These are phyloP conservation scores for Phytophthora sansomeana DNA, from an alignment of 352 stramenopile genomes.

Conservation along the genomic window DNA sequence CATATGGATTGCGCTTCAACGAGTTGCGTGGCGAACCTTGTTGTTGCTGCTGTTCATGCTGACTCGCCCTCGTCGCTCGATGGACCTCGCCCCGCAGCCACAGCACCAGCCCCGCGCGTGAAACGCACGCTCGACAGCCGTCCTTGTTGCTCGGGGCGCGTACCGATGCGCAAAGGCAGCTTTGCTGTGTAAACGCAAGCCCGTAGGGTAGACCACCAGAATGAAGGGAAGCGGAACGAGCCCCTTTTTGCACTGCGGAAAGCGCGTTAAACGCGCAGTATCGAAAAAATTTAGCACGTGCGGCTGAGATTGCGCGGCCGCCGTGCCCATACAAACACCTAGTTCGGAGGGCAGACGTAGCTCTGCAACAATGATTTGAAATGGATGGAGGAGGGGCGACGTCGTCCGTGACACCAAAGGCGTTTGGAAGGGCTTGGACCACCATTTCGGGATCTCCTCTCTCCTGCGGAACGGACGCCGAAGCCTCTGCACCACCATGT, in stretches of 20 bases:
- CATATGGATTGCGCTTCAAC: constrained; percentile 35
- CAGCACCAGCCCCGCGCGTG: not conserved
- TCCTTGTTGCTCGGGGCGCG: constrained; percentile 6
- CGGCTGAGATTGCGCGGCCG: constrained; percentile 36
- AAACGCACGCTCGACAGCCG: constrained; percentile 14
- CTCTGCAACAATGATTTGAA: not conserved
- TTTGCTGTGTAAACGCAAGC: not conserved
- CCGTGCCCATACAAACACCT: constrained; percentile 1
- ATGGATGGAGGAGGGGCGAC: constrained; percentile 27
- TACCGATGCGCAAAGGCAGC: constrained; percentile 9
- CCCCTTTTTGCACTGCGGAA: constrained; percentile 13
- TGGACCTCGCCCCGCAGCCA: constrained; percentile 10
- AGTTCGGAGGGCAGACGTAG: constrained; percentile 26
- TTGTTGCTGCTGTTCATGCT: constrained; percentile 1
- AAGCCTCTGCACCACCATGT: constrained; percentile 46
- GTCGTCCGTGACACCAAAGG: not conserved
- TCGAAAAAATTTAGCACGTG: too few species aligned
- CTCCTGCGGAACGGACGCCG: constrained; percentile 45
- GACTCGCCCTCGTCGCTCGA: constrained; percentile 17
- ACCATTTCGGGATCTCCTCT: constrained; percentile 86
- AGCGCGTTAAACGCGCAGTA: constrained; percentile 13
- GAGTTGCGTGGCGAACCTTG: too few species aligned
- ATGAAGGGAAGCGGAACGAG: constrained; percentile 13
- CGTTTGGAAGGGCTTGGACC: constrained; percentile 24
- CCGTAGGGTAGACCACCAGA: constrained; percentile 40